Conservation (phyloP, 345 rosid species). For the Aquilaria sinensis region DNA sequence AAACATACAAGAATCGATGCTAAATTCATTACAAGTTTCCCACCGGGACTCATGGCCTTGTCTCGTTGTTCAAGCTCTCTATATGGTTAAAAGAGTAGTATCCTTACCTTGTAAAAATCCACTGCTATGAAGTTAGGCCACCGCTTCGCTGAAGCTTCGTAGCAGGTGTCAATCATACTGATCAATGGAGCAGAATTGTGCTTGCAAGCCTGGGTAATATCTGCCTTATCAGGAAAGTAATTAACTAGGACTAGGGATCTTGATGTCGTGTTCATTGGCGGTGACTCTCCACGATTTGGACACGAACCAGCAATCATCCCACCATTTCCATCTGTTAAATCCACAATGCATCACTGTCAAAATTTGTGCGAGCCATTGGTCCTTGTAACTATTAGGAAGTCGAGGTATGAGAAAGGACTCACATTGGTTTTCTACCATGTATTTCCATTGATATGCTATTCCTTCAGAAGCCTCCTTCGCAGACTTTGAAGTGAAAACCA, state of each 20-base stretch:
- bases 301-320: constrained; percentile 72
- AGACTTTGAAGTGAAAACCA: constrained; percentile 73
- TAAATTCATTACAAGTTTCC: background rate
- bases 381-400: background rate
- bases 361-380: background rate
- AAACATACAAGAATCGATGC: constrained; percentile 7
- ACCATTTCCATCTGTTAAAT: constrained; percentile 56
- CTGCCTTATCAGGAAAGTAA: constrained; percentile 57
- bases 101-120: constrained; percentile 73
- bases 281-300: constrained; percentile 68
- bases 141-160: constrained; percentile 55
- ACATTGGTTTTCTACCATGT: constrained; percentile 86
- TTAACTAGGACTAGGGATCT: constrained; percentile 65
- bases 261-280: constrained; percentile 47
- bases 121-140: constrained; percentile 98
- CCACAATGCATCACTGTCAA: constrained; percentile 13
- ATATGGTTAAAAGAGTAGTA: background rate
- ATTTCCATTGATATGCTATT: constrained; percentile 73
- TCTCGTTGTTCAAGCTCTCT: background rate
- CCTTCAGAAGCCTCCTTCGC: constrained; percentile 73
- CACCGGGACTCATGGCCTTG: too few species aligned
- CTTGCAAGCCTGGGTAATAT: constrained; percentile 48
- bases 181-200: constrained; percentile 75
- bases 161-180: constrained; percentile 45
- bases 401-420: constrained; percentile 21